Conservation (phyloP, 2,329 filamentous ascomycete species). For the Orbilia javanica region DNA sequence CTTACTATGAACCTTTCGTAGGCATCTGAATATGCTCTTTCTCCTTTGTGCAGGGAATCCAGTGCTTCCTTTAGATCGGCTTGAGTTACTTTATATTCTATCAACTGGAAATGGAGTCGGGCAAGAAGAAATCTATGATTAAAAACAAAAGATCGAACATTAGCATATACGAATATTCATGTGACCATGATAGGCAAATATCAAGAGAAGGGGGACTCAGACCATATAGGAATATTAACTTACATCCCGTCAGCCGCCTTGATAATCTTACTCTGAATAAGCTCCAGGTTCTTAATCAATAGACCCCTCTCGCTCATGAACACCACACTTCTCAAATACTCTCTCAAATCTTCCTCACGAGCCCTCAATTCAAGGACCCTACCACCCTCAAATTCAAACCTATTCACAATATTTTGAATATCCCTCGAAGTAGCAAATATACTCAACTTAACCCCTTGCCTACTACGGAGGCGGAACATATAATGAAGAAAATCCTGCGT, state of each 20-base stretch:
- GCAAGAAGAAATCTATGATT: conserved; percentile 64
- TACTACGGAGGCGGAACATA: conserved; percentile 59
- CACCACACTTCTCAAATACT: background rate
- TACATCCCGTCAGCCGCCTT: background rate
- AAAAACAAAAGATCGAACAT: too few species aligned
- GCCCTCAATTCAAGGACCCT: background rate
- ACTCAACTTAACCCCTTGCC: conserved; percentile 58
- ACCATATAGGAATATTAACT: background rate
- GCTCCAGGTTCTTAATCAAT: too few species aligned
- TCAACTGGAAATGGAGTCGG: conserved; percentile 64
- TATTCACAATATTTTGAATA: background rate
- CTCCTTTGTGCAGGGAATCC: conserved; percentile 60
- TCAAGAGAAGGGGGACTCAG: too few species aligned
- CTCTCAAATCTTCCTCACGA: background rate
- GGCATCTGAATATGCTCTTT: background rate
- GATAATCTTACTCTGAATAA: background rate
- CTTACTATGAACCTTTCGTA: conserved; percentile 11
- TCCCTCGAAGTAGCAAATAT: conserved; percentile 63
- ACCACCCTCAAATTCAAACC: background rate
- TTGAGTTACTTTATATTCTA: conserved; percentile 64
- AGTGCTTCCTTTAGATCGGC: conserved; percentile 64
- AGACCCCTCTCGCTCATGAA: too few species aligned
- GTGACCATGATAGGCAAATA: too few species aligned
- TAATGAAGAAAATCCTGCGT: background rate
- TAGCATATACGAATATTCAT: too few species aligned